These are phyloP conservation scores for Cytospora mali DNA, from an alignment of 2,329 filamentous ascomycete genomes.

Conservation along the genomic window DNA sequence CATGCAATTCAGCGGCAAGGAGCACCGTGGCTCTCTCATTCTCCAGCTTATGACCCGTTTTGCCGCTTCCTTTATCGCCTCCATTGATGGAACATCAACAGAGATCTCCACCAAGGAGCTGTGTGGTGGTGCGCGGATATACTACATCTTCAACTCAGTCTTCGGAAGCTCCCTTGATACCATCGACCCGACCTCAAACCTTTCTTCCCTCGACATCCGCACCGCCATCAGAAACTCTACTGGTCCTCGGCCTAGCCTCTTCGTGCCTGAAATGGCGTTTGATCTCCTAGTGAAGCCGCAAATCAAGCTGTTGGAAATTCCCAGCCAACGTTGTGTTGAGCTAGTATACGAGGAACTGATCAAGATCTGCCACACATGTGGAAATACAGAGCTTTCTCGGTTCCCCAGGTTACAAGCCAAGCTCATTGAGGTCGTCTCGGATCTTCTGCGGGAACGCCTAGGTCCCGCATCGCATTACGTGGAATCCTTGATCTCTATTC, in stretches of 20 bases:
- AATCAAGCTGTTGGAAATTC: slow-evolving; percentile 93
- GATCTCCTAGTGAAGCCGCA: slow-evolving; percentile 97
- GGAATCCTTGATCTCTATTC: slow-evolving; percentile 94
- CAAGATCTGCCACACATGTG: slow-evolving; percentile 99
- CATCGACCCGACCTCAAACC: slow-evolving; percentile 93
- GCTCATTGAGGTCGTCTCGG: slow-evolving; percentile 96
- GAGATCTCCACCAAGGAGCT: slow-evolving; percentile 99
- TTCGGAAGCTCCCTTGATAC: slow-evolving; percentile 96
- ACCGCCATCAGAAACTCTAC: slow-evolving; percentile 98
- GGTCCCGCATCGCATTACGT: slow-evolving; percentile 90
- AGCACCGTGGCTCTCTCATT: slow-evolving; percentile 92
- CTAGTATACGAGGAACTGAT: slow-evolving; percentile 98
- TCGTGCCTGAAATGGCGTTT: slow-evolving; percentile 96
- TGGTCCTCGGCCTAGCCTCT: slow-evolving; percentile 90
- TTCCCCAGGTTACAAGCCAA: slow-evolving; percentile 94
- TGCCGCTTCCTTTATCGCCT: slow-evolving; percentile 95
- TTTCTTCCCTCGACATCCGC: slow-evolving; percentile 91
- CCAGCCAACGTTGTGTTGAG: slow-evolving; percentile 94
- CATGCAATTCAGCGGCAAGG: slow-evolving; percentile 95
- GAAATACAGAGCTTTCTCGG: slow-evolving; percentile 87
- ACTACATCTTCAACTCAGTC: slow-evolving; percentile 99
- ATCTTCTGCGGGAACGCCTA: slow-evolving; percentile 87
- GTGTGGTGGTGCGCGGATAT: slow-evolving; percentile 91
- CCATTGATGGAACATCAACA: slow-evolving; percentile 96
- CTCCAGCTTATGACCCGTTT: slow-evolving; percentile 98